Evolutionary conservation across 441 rosid genomes (phyloP).

Genomic region (Syzygium syzygioides): DNA sequence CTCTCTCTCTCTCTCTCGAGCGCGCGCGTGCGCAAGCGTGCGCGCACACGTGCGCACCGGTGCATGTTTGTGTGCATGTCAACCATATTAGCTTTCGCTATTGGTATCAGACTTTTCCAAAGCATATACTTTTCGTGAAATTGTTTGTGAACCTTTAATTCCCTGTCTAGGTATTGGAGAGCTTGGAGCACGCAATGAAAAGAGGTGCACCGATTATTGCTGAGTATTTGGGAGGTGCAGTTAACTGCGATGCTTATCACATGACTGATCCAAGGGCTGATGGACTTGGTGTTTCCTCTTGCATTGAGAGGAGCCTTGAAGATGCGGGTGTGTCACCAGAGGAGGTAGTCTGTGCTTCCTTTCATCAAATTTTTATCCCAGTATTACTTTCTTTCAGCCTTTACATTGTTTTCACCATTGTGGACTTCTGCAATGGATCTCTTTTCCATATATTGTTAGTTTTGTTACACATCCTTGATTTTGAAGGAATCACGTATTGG

Average conservation of each 20-base stretch:
- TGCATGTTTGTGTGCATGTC: not conserved
- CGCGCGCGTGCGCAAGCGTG: too few species aligned
- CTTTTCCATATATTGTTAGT: not conserved
- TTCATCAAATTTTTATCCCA: not conserved
- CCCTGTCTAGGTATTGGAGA: constrained; percentile 74
- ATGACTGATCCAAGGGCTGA: constrained; percentile 99
- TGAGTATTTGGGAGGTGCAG: constrained; percentile 95
- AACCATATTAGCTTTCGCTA: not conserved
- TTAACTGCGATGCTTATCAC: constrained; percentile 97
- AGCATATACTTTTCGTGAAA: not conserved
- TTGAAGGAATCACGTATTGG: not conserved
- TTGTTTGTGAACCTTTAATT: not conserved
- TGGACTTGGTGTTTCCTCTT: constrained; percentile 97
- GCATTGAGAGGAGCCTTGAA: constrained; percentile 90
- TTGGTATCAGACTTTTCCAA: not conserved
- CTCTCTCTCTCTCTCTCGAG: too few species aligned
- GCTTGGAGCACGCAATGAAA: constrained; percentile 94
- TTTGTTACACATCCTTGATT: not conserved
- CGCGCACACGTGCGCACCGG: not conserved
- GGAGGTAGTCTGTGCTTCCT: constrained; percentile 42
- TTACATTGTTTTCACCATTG: not conserved
- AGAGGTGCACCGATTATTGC: constrained; percentile 93
- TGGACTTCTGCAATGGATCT: not conserved
- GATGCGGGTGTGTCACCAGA: constrained; percentile 98
- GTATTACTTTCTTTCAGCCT: not conserved